phyloP scores from a whole-genome alignment of 495 filamentous ascomycete species.

The Penicillium simplicissimum region DNA sequence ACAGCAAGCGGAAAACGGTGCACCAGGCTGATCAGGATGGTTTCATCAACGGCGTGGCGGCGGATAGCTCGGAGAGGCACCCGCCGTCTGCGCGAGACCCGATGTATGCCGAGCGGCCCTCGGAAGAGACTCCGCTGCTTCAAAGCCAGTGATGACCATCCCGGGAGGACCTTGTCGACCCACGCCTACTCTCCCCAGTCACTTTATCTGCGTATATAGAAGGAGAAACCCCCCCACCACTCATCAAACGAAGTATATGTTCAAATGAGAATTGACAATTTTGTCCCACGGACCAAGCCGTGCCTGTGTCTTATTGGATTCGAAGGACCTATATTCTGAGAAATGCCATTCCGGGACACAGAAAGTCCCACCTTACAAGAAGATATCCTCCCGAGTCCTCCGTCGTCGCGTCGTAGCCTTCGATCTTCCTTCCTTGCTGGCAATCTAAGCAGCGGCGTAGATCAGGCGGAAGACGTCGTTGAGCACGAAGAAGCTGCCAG shows the following conservation, averaged over 20 bases:
- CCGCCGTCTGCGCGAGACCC: conserved; percentile 17
- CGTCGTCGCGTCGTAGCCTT: conserved; percentile 28
- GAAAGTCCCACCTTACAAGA: conserved; percentile 8
- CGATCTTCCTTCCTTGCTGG: conserved; percentile 5
- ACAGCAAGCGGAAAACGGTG: conserved; percentile 34
- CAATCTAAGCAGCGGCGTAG: conserved; percentile 45
- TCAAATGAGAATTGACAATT: conserved; percentile 3
- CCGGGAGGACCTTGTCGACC: background rate
- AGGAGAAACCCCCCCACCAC: background rate
- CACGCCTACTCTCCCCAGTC: too few relatives aligned
- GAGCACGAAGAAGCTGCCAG: conserved; percentile 75
- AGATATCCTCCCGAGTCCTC: conserved; percentile 7
- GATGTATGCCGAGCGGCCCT: conserved; percentile 39
- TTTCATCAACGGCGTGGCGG: conserved; percentile 33
- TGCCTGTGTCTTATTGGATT: background rate
- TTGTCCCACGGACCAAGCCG: conserved; percentile 1
- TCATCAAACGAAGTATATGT: background rate
- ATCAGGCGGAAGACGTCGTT: conserved; percentile 92
- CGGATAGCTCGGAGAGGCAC: conserved; percentile 13
- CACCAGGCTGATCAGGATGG: conserved; percentile 38
- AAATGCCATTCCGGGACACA: conserved; percentile 9
- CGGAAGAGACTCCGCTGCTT: conserved; percentile 50
- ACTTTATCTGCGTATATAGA: conserved; percentile 7
- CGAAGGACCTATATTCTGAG: conserved; percentile 2
- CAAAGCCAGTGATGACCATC: conserved; percentile 28